Conservation (phyloP, 1,284 basidiomycete genomes). For the Leccinum subrobustum region DNA sequence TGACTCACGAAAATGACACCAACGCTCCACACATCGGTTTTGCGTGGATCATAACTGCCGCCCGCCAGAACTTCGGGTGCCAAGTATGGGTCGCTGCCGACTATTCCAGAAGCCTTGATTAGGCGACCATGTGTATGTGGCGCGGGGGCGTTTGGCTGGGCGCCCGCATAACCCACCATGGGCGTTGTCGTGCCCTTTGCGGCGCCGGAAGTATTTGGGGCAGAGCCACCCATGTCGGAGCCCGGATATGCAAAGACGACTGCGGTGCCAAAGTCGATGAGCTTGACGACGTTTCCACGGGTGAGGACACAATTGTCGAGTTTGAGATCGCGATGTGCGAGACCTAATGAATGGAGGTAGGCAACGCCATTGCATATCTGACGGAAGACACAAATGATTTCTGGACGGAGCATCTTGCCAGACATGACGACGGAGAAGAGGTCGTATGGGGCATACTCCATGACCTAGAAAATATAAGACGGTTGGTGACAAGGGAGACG, state of each 20-base stretch:
- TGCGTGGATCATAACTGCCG: constrained; percentile 83
- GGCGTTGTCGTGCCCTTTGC: background rate
- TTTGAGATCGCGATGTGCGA: constrained; percentile 98
- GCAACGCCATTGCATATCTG: constrained; percentile 99
- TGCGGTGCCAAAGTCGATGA: constrained; percentile 99
- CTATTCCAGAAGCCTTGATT: constrained; percentile 84
- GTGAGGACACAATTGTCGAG: constrained; percentile 99
- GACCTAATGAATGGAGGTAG: constrained; percentile 95
- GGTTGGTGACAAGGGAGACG: background rate
- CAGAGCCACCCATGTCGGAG: constrained; percentile 40
- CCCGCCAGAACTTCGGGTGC: constrained; percentile 90
- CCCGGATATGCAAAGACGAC: constrained; percentile 99
- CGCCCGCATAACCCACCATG: constrained; percentile 24
- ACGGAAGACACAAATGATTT: constrained; percentile 98
- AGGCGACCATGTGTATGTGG: constrained; percentile 50
- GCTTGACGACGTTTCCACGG: constrained; percentile 89
- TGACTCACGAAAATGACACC: constrained; percentile 91
- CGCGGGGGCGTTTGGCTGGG: constrained; percentile 23
- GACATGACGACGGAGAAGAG: constrained; percentile 99
- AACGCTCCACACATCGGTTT: constrained; percentile 98
- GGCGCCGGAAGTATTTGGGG: constrained; percentile 12
- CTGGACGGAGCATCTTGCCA: constrained; percentile 95
- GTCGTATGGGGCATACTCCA: constrained; percentile 99
- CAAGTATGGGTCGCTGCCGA: constrained; percentile 97
- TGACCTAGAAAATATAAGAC: constrained; percentile 61